These are phyloP conservation scores for Drechslerella coelobrocha DNA, from an alignment of 2,329 filamentous ascomycete genomes.

Conservation along the genomic window DNA sequence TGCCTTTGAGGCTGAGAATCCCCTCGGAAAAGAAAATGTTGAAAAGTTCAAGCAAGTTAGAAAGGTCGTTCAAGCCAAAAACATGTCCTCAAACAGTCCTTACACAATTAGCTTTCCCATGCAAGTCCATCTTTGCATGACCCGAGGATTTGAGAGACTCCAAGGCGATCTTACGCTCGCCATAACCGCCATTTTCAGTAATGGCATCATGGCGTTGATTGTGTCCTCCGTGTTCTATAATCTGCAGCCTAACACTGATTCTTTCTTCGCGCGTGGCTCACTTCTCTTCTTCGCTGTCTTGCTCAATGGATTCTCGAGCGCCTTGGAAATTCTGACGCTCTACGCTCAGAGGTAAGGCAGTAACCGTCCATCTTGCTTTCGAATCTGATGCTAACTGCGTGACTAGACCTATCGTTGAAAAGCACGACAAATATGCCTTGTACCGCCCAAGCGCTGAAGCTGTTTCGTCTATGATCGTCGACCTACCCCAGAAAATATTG, in stretches of 20 bases:
- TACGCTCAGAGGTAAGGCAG: slow-evolving; percentile 73
- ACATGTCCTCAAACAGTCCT: slow-evolving; percentile 59
- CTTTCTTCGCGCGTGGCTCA: slow-evolving; percentile 79
- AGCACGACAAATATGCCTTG: slow-evolving; percentile 82
- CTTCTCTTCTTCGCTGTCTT: slow-evolving; percentile 87
- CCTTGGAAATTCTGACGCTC: slow-evolving; percentile 78
- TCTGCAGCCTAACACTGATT: slow-evolving; percentile 68
- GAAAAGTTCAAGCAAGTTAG: slow-evolving; percentile 58
- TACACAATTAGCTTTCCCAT: slow-evolving; percentile 79
- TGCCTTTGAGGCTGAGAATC: slow-evolving; percentile 62
- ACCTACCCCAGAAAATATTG: slow-evolving; percentile 81
- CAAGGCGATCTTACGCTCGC: slow-evolving; percentile 74
- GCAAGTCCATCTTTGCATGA: slow-evolving; percentile 79
- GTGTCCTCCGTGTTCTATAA: slow-evolving; percentile 83
- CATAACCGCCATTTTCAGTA: slow-evolving; percentile 72
- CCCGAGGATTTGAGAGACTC: slow-evolving; percentile 79
- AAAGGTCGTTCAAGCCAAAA: slow-evolving; percentile 51
- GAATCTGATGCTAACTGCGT: background rate
- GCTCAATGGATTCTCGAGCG: slow-evolving; percentile 82
- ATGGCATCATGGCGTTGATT: slow-evolving; percentile 77
- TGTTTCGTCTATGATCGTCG: slow-evolving; percentile 82
- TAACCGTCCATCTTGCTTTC: slow-evolving; percentile 34
- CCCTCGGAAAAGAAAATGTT: slow-evolving; percentile 56
- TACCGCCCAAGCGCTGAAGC: slow-evolving; percentile 91
- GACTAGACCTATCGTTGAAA: slow-evolving; percentile 77